Conservation (phyloP, 78 protist genomes). For the Dictyostelium discoideum region dicty_2.7 NC_007090.3:5156001-5156500, state of each 20-base stretch:
- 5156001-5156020: too few species aligned
- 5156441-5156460: not conserved
- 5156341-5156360: not conserved
- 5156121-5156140: not conserved
- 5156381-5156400: not conserved
- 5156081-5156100: too few species aligned
- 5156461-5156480: not conserved
- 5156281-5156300: not conserved
- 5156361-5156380: not conserved
- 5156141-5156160: not conserved
- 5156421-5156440: not conserved
- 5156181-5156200: not conserved
- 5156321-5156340: slow-evolving; percentile 1
- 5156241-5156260: not conserved
- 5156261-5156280: not conserved
- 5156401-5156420: not conserved
- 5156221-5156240: not conserved
- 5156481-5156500: not conserved
- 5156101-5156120: too few species aligned
- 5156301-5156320: not conserved
- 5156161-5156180: too few species aligned
- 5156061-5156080: too few species aligned
- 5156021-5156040: not conserved
- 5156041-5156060: too few species aligned
- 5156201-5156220: not conserved